These are phyloP conservation scores for Middelhovenomyces tepae DNA, from an alignment of 805 yeast species.

Conservation along the genomic window DNA sequence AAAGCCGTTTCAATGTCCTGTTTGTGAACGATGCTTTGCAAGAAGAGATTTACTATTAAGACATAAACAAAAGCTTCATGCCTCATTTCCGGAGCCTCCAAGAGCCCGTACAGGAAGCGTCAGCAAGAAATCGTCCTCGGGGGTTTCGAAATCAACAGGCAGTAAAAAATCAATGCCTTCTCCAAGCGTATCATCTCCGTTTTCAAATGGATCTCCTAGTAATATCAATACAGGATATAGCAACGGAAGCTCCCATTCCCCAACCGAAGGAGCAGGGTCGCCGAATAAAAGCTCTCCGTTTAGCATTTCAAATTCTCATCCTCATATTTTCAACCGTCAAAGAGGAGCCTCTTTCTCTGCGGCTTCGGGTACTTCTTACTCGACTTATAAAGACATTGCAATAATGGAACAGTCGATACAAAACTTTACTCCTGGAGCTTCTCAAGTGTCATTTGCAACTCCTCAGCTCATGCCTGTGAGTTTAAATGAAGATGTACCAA, in stretches of 20 bases:
- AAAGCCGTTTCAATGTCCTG: conserved; percentile 92
- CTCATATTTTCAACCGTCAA: neutral
- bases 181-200: too few species aligned
- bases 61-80: conserved; percentile 89
- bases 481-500: conserved; percentile 51
- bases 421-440: conserved; percentile 35
- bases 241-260: neutral
- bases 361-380: conserved; percentile 50
- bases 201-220: too few species aligned
- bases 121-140: too few species aligned
- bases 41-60: conserved; percentile 64
- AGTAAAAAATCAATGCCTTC: too few species aligned
- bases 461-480: conserved; percentile 58
- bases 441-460: conserved; percentile 71
- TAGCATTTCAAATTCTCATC: neutral
- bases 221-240: neutral
- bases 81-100: conserved; percentile 24
- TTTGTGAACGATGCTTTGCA: conserved; percentile 94
- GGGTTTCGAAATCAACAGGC: too few species aligned
- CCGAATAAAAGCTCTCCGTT: neutral
- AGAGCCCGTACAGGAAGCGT: conserved; percentile 7
- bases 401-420: conserved; percentile 10
- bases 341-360: conserved; percentile 50
- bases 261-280: neutral
- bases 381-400: conserved; percentile 38